phyloP scores from a whole-genome alignment of 2,329 filamentous ascomycete species.

The Cladosporium sp. region DNA sequence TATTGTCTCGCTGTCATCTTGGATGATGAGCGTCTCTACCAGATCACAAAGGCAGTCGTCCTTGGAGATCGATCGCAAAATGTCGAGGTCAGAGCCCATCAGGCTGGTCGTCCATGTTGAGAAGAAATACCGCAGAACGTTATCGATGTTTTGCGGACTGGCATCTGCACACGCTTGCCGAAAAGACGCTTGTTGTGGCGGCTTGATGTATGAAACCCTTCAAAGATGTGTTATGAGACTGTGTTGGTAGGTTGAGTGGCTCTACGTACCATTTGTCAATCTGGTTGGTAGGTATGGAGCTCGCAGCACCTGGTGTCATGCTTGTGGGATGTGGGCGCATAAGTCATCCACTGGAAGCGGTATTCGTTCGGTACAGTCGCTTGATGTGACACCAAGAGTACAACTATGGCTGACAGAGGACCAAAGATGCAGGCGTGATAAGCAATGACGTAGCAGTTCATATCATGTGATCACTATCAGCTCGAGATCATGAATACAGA shows the following conservation, averaged over 20 bases:
- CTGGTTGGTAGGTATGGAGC: not conserved
- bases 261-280: not conserved
- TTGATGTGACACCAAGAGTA: too few relatives aligned
- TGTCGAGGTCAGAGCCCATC: not conserved
- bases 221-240: not conserved
- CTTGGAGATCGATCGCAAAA: not conserved
- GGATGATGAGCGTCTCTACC: not conserved
- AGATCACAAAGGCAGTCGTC: not conserved
- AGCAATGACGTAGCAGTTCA: too few relatives aligned
- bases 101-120: slow-evolving; percentile 1
- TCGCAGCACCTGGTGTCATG: too few relatives aligned
- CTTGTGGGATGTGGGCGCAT: too few relatives aligned
- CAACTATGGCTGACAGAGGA: too few relatives aligned
- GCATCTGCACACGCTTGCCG: not conserved
- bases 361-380: too few relatives aligned
- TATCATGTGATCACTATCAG: too few relatives aligned
- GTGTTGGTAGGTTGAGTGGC: not conserved
- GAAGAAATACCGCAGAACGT: not conserved
- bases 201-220: not conserved
- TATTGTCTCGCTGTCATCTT: not conserved
- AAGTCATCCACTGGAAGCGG: too few relatives aligned
- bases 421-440: too few relatives aligned
- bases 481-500: too few relatives aligned
- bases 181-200: not conserved
- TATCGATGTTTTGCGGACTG: not conserved